Base-by-base conservation (phyloP, 2,329 filamentous ascomycete species). In the Emergomyces pasteurianus region DNA sequence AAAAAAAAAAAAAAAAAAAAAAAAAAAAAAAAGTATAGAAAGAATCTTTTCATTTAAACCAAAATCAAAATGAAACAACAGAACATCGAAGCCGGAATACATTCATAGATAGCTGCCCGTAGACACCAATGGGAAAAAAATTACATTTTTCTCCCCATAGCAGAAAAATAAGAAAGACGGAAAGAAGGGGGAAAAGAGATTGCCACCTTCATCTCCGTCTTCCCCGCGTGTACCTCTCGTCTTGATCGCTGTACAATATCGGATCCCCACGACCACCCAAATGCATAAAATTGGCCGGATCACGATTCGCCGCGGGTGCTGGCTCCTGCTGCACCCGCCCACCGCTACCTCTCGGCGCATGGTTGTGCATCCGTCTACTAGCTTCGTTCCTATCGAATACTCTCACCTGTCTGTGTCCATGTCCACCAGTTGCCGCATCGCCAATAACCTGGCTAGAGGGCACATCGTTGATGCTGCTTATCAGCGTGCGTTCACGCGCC, bases 221-320 rank as follows among this genome's bases (percentile, higher is more conserved):
- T 40, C 58, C 54, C 54, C 55, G 50, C 14, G 55, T 59, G 31
- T 34, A 54, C 47, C 54, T 40, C 31, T 60, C 60, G 21, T 49
- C 50, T 36, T 46, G 46, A 63, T 89, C 79, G 10, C 82, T 83
- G 71, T 86, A 96, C 16, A 96, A 79, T 50, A 82, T 78, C 73
- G 90, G 85, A 69, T 97, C 92, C 5, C 91, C 92, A 68, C 88
- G 89, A 18, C 90, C 90, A 46, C 92, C 92, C 78, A 95, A 82
- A 63, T 86, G 83, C 73, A 90, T 86, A 67, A 96, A 97, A 68
- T 94, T 90, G 5, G 82, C 79, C 0, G 89, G 81, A 38, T 84
- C 81, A 60, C 90, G 81, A 63, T 86, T 79, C 38, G 84, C 82
- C 31, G 84, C 83, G 0, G 92, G 92, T 0, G 81, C 81, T 0